phyloP scores from a whole-genome alignment of 441 rosid genomes.

The Aleurites moluccanus region DNA sequence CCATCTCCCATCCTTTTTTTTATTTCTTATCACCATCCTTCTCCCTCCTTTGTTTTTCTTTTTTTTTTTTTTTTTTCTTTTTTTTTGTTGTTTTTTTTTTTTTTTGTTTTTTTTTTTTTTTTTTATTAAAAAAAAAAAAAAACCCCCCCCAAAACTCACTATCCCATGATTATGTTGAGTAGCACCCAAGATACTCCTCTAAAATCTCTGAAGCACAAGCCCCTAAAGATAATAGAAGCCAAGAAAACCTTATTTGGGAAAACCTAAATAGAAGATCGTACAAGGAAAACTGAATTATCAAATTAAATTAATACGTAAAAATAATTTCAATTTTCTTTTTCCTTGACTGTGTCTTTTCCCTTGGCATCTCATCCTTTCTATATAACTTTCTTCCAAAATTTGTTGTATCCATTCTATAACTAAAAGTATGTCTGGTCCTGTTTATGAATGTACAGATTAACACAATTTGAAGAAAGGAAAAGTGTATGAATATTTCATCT shows the following conservation, averaged over 20 bases:
- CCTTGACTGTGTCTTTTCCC: not conserved
- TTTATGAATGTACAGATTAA: not conserved
- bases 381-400: not conserved
- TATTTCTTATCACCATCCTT: too few relatives aligned
- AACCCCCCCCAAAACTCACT: too few relatives aligned
- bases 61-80: too few relatives aligned
- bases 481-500: too few relatives aligned
- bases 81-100: too few relatives aligned
- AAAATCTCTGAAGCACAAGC: not conserved
- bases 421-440: not conserved
- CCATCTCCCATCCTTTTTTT: too few relatives aligned
- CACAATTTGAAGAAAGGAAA: not conserved
- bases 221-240: not conserved
- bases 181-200: not conserved
- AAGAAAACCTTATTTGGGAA: not conserved
- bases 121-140: too few relatives aligned
- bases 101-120: too few relatives aligned
- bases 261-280: not conserved
- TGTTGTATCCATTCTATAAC: not conserved
- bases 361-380: not conserved
- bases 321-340: not conserved
- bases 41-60: too few relatives aligned
- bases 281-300: not conserved
- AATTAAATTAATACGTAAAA: not conserved
- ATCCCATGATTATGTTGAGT: not conserved